Percentiles rank a stretch among this genome's conserved stretches.
Conservation (phyloP, 768 basidiomycete species). For the Heimioporus sp. region DNA sequence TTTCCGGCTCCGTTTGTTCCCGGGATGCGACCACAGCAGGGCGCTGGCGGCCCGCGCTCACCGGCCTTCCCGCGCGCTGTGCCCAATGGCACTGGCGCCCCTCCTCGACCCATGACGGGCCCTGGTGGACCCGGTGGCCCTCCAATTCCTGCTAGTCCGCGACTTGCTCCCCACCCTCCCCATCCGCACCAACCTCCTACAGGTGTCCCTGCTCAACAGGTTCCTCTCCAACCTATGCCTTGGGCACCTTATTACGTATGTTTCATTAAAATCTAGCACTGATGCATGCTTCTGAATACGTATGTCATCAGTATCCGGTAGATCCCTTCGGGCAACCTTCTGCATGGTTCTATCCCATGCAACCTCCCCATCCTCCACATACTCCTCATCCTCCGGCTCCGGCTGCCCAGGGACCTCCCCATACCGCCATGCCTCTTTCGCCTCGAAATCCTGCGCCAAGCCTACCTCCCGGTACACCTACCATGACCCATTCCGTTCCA, state of each 20-base stretch:
- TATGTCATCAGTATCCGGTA: slow-evolving; percentile 38
- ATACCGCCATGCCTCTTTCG: slow-evolving; percentile 61
- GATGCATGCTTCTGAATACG: not conserved
- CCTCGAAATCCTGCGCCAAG: slow-evolving; percentile 57
- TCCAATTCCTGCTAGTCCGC: slow-evolving; percentile 58
- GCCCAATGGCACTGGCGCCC: slow-evolving; percentile 53
- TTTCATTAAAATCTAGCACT: slow-evolving; percentile 9
- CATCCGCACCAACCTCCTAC: slow-evolving; percentile 53
- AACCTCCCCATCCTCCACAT: slow-evolving; percentile 45
- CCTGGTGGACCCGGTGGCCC: slow-evolving; percentile 55
- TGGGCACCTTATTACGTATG: slow-evolving; percentile 61
- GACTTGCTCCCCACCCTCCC: slow-evolving; percentile 50
- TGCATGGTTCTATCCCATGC: slow-evolving; percentile 40
- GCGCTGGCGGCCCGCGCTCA: slow-evolving; percentile 59
- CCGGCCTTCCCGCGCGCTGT: slow-evolving; percentile 62
- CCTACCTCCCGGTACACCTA: slow-evolving; percentile 70
- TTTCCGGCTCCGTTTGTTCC: slow-evolving; percentile 49
- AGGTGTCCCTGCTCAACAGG: slow-evolving; percentile 46
- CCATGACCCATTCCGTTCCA: slow-evolving; percentile 56
- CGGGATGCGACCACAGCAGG: slow-evolving; percentile 43
- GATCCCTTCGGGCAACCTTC: slow-evolving; percentile 47
- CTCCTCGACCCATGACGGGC: slow-evolving; percentile 46
- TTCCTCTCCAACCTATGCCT: slow-evolving; percentile 38
- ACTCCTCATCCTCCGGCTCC: slow-evolving; percentile 38
- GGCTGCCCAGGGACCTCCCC: slow-evolving; percentile 41